Evolutionary conservation across 768 basidiomycete species (phyloP).

Genomic region (Pulveroboletus frians): DNA sequence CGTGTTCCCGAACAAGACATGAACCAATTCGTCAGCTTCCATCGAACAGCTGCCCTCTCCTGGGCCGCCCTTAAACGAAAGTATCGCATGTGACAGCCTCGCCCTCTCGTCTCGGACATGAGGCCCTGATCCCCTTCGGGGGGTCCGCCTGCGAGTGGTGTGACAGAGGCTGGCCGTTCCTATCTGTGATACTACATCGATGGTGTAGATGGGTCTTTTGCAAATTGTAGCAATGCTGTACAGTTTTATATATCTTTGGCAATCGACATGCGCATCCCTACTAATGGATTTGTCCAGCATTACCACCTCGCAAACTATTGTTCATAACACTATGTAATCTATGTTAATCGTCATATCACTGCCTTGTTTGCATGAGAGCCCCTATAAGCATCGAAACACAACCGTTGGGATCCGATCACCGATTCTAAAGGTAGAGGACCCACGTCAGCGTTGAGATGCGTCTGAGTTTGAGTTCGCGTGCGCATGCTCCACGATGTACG

Average conservation of each 20-base stretch:
- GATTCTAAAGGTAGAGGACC: background rate
- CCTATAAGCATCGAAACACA: background rate
- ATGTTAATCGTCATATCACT: slow-evolving; percentile 1
- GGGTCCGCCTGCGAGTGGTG: background rate
- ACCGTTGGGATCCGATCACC: slow-evolving; percentile 13
- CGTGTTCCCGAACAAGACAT: slow-evolving; percentile 84
- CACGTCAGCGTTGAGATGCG: slow-evolving; percentile 9
- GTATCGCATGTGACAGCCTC: slow-evolving; percentile 49
- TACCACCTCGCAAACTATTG: background rate
- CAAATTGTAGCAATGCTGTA: slow-evolving; percentile 21
- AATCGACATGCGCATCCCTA: slow-evolving; percentile 9
- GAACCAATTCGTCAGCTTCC: slow-evolving; percentile 62
- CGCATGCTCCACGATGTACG: background rate
- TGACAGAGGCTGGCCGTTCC: slow-evolving; percentile 13
- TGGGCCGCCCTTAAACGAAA: slow-evolving; percentile 74
- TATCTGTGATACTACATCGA: slow-evolving; percentile 27
- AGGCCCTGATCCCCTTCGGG: background rate
- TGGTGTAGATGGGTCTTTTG: slow-evolving; percentile 17
- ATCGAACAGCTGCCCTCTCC: slow-evolving; percentile 58
- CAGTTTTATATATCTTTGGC: slow-evolving; percentile 15
- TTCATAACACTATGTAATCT: slow-evolving; percentile 3
- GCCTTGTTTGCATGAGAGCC: background rate
- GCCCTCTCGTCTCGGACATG: slow-evolving; percentile 1
- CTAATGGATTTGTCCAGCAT: background rate
- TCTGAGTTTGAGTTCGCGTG: slow-evolving; percentile 7